Evolutionary conservation across 2,329 filamentous ascomycete species (phyloP).

Genomic region (Capronia epimyces): DNA sequence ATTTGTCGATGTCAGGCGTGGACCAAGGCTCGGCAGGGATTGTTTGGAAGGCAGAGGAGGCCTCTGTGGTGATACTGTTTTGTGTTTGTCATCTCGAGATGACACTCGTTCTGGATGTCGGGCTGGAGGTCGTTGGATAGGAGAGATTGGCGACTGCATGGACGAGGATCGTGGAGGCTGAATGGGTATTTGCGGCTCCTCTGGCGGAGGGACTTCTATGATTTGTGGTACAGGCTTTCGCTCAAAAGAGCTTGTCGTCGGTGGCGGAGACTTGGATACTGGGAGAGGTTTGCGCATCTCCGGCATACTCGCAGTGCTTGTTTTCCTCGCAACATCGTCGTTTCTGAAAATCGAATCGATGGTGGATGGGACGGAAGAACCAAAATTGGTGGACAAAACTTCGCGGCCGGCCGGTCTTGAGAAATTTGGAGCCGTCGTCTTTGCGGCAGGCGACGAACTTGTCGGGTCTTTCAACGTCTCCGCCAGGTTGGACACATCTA

Average conservation of each 20-base stretch:
- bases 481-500: conserved; percentile 42
- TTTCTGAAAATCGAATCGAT: conserved; percentile 32
- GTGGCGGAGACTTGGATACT: conserved; percentile 51
- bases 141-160: conserved; percentile 30
- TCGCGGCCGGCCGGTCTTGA: conserved; percentile 24
- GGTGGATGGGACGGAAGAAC: conserved; percentile 22
- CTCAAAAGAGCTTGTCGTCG: conserved; percentile 50
- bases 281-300: conserved; percentile 49
- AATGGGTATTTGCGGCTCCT: conserved; percentile 16
- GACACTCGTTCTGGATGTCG: conserved; percentile 50
- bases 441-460: conserved; percentile 24
- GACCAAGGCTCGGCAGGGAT: conserved; percentile 14
- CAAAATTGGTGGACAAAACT: conserved; percentile 7
- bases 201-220: conserved; percentile 33
- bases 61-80: conserved; percentile 40
- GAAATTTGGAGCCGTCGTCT: conserved; percentile 27
- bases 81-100: conserved; percentile 40
- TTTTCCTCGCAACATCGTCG: conserved; percentile 31
- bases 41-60: conserved; percentile 35
- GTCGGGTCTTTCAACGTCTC: conserved; percentile 40
- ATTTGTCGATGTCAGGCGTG: conserved; percentile 29
- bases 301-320: conserved; percentile 36
- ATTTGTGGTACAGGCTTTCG: conserved; percentile 50
- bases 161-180: conserved; percentile 19
- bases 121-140: conserved; percentile 29